Conservation (phyloP, 2,329 filamentous ascomycete genomes). For the Hortaea sp. region DNA sequence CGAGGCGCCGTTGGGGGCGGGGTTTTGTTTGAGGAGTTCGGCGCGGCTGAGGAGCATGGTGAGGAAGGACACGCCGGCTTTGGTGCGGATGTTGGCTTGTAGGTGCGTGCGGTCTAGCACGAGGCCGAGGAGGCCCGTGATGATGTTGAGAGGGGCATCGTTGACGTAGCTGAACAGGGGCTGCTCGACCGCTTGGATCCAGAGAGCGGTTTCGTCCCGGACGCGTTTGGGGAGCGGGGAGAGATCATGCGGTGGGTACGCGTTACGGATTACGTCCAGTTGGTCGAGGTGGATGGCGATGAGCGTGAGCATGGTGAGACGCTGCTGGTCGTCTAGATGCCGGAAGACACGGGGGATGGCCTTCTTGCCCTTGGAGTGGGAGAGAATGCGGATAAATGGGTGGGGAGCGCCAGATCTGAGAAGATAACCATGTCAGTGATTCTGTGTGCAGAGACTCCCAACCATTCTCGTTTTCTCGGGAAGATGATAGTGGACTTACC, state of each 20-base stretch:
- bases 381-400: conserved; percentile 92
- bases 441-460: too few relatives aligned
- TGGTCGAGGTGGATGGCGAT: conserved; percentile 88
- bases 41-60: conserved; percentile 92
- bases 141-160: conserved; percentile 81
- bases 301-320: conserved; percentile 90
- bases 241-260: conserved; percentile 63
- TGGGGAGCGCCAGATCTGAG: conserved; percentile 42
- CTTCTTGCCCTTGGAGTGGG: conserved; percentile 92
- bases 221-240: conserved; percentile 59
- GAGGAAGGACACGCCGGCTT: conserved; percentile 78
- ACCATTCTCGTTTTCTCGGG: too few relatives aligned
- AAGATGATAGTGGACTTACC: too few relatives aligned
- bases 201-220: conserved; percentile 87
- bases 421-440: too few relatives aligned
- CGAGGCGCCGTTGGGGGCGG: neutral
- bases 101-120: conserved; percentile 75
- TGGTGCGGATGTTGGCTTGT: conserved; percentile 72
- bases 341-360: conserved; percentile 90
- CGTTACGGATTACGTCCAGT: conserved; percentile 78
- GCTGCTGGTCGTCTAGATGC: conserved; percentile 83
- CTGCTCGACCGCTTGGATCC: conserved; percentile 79
- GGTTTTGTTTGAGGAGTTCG: conserved; percentile 75
- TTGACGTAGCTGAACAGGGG: conserved; percentile 82
- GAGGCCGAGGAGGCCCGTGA: conserved; percentile 79